Conservation (phyloP, 2,329 filamentous ascomycete genomes). For the Epichloe glyceriae region DNA sequence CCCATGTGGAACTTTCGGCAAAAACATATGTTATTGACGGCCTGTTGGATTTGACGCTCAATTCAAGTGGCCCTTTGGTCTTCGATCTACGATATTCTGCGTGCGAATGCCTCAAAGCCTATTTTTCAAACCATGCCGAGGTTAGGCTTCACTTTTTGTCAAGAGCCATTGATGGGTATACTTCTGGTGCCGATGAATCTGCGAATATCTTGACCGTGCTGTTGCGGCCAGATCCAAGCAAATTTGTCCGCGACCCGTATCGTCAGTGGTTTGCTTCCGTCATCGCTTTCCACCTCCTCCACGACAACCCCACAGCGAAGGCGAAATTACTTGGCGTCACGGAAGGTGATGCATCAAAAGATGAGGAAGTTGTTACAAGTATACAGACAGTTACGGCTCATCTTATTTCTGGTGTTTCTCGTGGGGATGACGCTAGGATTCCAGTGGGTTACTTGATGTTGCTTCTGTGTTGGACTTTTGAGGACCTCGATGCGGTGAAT, state of each 20-base stretch:
- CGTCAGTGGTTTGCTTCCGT: constrained; percentile 81
- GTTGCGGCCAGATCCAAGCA: constrained; percentile 49
- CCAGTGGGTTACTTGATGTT: constrained; percentile 82
- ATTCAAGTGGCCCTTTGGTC: constrained; percentile 49
- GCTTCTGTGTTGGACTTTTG: constrained; percentile 79
- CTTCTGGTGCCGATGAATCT: constrained; percentile 62
- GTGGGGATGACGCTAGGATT: constrained; percentile 64
- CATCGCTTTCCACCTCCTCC: constrained; percentile 73
- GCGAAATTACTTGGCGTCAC: constrained; percentile 65
- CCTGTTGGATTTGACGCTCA: constrained; percentile 69
- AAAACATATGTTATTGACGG: constrained; percentile 88
- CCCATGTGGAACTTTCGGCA: constrained; percentile 35
- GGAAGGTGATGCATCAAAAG: constrained; percentile 77
- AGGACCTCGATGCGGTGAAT: constrained; percentile 82
- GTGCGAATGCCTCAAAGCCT: constrained; percentile 84
- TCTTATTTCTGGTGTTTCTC: constrained; percentile 65
- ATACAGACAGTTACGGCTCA: constrained; percentile 82
- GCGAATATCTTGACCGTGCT: constrained; percentile 82
- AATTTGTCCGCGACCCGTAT: constrained; percentile 65
- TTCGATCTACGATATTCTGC: constrained; percentile 76
- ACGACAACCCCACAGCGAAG: constrained; percentile 70
- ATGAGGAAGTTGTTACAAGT: constrained; percentile 89
- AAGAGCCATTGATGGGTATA: constrained; percentile 79
- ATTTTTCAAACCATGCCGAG: constrained; percentile 69
- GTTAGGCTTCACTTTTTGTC: constrained; percentile 78